phyloP scores from a whole-genome alignment of 2,329 filamentous ascomycete genomes.

The Pseudogymnoascus sp. region DNA sequence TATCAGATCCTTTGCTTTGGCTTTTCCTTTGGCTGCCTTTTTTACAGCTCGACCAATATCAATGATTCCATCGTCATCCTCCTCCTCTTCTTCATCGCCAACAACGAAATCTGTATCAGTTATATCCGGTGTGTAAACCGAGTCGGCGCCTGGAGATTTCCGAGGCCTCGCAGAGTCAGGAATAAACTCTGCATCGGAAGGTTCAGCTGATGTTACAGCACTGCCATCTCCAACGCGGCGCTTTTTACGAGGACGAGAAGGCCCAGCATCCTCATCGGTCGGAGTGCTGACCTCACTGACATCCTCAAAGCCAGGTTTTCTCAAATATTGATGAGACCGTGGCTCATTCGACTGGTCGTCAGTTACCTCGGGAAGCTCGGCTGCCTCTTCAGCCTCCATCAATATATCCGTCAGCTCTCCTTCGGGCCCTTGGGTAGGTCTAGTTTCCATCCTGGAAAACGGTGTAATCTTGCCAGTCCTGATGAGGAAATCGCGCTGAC shows the following conservation, averaged over 20 bases:
- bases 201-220: slow-evolving; percentile 32
- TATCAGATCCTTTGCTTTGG: slow-evolving; percentile 22
- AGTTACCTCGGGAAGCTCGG: slow-evolving; percentile 33
- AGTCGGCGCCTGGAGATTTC: slow-evolving; percentile 28
- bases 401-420: slow-evolving; percentile 70
- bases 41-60: slow-evolving; percentile 33
- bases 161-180: slow-evolving; percentile 18
- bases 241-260: slow-evolving; percentile 51
- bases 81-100: slow-evolving; percentile 30
- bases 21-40: slow-evolving; percentile 23
- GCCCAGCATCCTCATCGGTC: slow-evolving; percentile 44
- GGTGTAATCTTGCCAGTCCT: slow-evolving; percentile 96
- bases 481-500: slow-evolving; percentile 79
- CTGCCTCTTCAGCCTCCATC: slow-evolving; percentile 64
- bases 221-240: slow-evolving; percentile 32
- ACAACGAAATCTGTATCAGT: slow-evolving; percentile 22
- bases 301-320: slow-evolving; percentile 63
- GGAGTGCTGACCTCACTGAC: slow-evolving; percentile 30
- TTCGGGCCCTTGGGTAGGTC: slow-evolving; percentile 48
- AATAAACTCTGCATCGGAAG: slow-evolving; percentile 24
- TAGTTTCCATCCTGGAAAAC: slow-evolving; percentile 62
- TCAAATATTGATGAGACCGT: slow-evolving; percentile 63
- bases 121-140: slow-evolving; percentile 25
- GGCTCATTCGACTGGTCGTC: slow-evolving; percentile 37
- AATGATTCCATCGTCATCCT: slow-evolving; percentile 33